phyloP scores from a whole-genome alignment of 2,329 filamentous ascomycete genomes.

The Sphaceloma murrayae region DNA sequence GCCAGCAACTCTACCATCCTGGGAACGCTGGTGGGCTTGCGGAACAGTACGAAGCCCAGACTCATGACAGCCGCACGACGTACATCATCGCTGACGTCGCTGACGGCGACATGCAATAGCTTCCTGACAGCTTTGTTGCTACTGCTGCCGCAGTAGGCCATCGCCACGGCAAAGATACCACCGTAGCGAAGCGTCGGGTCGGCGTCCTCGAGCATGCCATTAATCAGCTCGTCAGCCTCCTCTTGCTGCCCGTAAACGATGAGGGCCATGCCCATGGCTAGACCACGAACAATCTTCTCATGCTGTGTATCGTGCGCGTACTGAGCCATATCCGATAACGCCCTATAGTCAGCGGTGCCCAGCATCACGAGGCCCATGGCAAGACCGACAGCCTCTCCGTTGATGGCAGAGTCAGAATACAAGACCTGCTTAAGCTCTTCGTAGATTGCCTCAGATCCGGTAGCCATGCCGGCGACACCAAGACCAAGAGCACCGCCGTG shows the following conservation, averaged over 20 bases:
- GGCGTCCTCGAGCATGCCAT: slow-evolving; percentile 83
- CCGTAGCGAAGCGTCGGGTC: slow-evolving; percentile 91
- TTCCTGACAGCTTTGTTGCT: slow-evolving; percentile 98
- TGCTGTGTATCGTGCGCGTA: slow-evolving; percentile 97
- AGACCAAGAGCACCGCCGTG: slow-evolving; percentile 92
- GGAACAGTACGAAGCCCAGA: slow-evolving; percentile 95
- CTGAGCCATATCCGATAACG: slow-evolving; percentile 90
- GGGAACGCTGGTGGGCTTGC: slow-evolving; percentile 91
- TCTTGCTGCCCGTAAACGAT: slow-evolving; percentile 98
- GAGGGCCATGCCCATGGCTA: slow-evolving; percentile 91
- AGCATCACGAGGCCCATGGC: slow-evolving; percentile 98
- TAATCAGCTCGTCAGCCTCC: slow-evolving; percentile 86
- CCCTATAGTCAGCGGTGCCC: slow-evolving; percentile 89
- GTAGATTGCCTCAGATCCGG: slow-evolving; percentile 80
- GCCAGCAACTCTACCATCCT: slow-evolving; percentile 97
- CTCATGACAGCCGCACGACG: slow-evolving; percentile 94
- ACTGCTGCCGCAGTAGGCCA: slow-evolving; percentile 93
- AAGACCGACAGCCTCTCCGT: slow-evolving; percentile 90
- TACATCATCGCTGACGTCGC: slow-evolving; percentile 96
- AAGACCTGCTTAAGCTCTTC: slow-evolving; percentile 82
- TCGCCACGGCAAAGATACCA: slow-evolving; percentile 95
- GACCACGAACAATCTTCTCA: slow-evolving; percentile 95
- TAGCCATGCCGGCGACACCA: slow-evolving; percentile 96
- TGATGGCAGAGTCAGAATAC: slow-evolving; percentile 88
- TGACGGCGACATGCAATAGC: slow-evolving; percentile 89